Evolutionary conservation across 2,329 filamentous ascomycete genomes (phyloP), one percentile per base, ranked within the genome.

Genomic region (Microsporum ferrugineum): DNA sequence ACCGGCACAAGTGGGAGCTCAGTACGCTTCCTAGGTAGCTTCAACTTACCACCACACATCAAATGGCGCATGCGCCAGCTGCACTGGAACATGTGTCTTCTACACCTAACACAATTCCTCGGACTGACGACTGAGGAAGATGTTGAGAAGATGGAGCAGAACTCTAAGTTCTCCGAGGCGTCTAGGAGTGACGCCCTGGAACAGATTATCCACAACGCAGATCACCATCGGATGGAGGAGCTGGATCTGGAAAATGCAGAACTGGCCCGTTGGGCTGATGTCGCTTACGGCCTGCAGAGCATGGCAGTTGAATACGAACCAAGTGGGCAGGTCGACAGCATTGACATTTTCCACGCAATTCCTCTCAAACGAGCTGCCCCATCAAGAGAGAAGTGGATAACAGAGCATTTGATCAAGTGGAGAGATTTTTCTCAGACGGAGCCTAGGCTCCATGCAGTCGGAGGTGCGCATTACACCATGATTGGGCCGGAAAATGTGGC

Each of bases 31-130:
- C 66, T 79, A 0, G 79, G 71, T 4, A 69, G 65, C 51, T 74
- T 80, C 62, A 78, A 83, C 65, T 73, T 78, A 2, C 79, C 79
- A 0, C 80, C 79, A 2, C 74, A 78, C 61, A 79, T 81, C 68
- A 78, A 77, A 61, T 45, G 47, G 0, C 69, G 75, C 60, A 76
- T 80, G 74, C 67, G 70, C 1, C 63, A 75, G 63, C 69, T 79
- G 27, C 62, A 70, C 63, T 78, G 73, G 71, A 71, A 69, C 59
- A 63, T 65, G 36, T 75, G 73, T 56, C 65, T 79, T 4, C 60
- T 78, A 0, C 71, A 79, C 61, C 67, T 80, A 0, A 63, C 68
- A 0, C 70, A 73, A 47, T 80, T 80, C 63, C 65, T 77, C 2
- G 72, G 66, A 1, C 65, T 80, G 4, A 69, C 76, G 2, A 65